These are phyloP conservation scores for Bocquillonia castaneifolia DNA, from an alignment of 441 rosid genomes.

Conservation along the genomic window DNA sequence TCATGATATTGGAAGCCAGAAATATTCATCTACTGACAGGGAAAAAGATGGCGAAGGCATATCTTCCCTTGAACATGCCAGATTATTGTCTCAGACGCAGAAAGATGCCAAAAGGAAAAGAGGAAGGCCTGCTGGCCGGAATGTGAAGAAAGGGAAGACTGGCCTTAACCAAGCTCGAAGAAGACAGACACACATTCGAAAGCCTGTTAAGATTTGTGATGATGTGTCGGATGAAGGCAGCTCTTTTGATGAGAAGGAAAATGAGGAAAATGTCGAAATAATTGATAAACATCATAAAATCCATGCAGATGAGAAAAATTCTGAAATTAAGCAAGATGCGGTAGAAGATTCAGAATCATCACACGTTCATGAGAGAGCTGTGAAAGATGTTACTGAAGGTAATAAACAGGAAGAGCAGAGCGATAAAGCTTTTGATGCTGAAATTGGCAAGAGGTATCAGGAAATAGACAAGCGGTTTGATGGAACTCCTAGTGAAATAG, in stretches of 20 bases:
- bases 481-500: conserved; percentile 1
- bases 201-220: conserved; percentile 50
- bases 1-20: conserved; percentile 24
- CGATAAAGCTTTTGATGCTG: conserved; percentile 15
- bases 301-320: conserved; percentile 22
- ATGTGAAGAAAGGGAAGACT: conserved; percentile 38
- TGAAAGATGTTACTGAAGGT: conserved; percentile 30
- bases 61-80: conserved; percentile 14
- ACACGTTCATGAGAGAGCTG: conserved; percentile 19
- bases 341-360: conserved; percentile 27
- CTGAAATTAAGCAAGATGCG: conserved; percentile 21
- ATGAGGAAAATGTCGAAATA: conserved; percentile 23
- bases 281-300: conserved; percentile 21
- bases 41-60: conserved; percentile 17
- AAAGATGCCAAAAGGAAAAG: conserved; percentile 39
- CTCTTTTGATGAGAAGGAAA: conserved; percentile 33
- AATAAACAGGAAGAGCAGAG: conserved; percentile 19
- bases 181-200: conserved; percentile 41
- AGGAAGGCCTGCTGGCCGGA: conserved; percentile 44
- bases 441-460: conserved; percentile 7
- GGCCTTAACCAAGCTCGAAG: conserved; percentile 32
- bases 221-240: conserved; percentile 46
- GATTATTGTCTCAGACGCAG: conserved; percentile 26
- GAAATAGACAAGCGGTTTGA: conserved; percentile 6
- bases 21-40: conserved; percentile 10